Base-by-base conservation (phyloP, 2,329 filamentous ascomycete species). In the Fusarium sp. region DNA sequence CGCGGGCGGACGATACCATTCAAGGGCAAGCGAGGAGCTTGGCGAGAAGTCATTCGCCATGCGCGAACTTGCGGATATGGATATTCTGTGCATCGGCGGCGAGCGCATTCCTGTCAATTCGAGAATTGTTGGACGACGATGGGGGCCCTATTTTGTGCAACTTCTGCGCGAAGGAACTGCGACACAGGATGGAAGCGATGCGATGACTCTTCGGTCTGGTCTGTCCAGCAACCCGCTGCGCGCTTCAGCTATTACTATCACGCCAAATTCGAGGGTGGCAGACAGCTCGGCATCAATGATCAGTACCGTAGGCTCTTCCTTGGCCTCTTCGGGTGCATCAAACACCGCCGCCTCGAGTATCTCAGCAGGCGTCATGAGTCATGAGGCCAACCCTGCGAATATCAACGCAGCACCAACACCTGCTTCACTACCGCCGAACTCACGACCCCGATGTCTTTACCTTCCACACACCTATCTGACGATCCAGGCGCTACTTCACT, bases 101-200 rank as follows among this genome's bases (percentile, higher is more conserved):
- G 95, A 97, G 76, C 88, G 94, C 18, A 93, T 98, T 69, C 93
- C 96, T 0, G 92, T 97, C 70, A 99, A 97, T 78, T 98, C 96
- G 9, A 89, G 94, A 58, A 87, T 99, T 17, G 85, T 98, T 17
- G 91, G 92, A 11, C 88, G 93, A 27, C 86, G 96, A 75, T 99
- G 96, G 96, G 96, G 96, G 0, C 93, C 94, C 1, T 97, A 97
- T 76, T 98, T 99, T 80, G 93, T 97, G 56, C 93, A 97, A 76
- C 85, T 99, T 3, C 84, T 98, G 11, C 88, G 92, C 27, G 94
- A 97, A 78, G 93, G 92, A 6, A 89, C 91, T 4, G 85, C 89
- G 2, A 88, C 88, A 14, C 86, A 90, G 58, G 90, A 91, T 52
- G 91, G 90, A 3, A 87, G 88, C 54, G 94, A 97, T 70, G 87